These are phyloP conservation scores for Exserohilum rostratum DNA, from an alignment of 2,329 filamentous ascomycete species.

Conservation along the genomic window DNA sequence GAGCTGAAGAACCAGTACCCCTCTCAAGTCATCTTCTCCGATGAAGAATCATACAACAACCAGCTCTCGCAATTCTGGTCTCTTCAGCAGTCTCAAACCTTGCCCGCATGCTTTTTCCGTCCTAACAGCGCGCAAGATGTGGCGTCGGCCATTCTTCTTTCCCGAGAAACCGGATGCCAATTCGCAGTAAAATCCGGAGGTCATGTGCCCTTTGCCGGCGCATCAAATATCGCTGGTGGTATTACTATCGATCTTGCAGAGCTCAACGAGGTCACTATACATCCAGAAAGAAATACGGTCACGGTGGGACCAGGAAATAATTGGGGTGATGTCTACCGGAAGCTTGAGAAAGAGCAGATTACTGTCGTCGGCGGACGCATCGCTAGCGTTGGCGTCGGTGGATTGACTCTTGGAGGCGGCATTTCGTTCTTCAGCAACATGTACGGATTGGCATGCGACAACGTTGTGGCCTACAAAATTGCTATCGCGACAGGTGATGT, in stretches of 20 bases:
- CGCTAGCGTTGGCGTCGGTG: conserved; percentile 28
- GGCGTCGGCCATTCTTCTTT: not conserved
- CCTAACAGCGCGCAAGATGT: not conserved
- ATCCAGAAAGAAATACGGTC: conserved; percentile 9
- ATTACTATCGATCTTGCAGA: conserved; percentile 24
- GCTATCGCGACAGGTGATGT: conserved; percentile 24
- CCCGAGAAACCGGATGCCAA: conserved; percentile 13
- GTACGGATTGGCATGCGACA: conserved; percentile 42
- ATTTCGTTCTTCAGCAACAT: conserved; percentile 38
- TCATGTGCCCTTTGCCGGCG: conserved; percentile 26
- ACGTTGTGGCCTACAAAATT: conserved; percentile 37
- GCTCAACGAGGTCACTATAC: conserved; percentile 11
- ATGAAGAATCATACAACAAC: no score
- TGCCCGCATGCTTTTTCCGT: not conserved
- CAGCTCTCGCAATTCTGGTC: not conserved
- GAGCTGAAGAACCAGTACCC: no score
- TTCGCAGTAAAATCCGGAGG: conserved; percentile 30
- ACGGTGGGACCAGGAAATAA: conserved; percentile 23
- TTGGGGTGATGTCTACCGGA: conserved; percentile 41
- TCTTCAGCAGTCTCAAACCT: not conserved
- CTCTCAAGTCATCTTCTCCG: no score
- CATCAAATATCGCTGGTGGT: conserved; percentile 21
- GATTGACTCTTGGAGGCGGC: conserved; percentile 38
- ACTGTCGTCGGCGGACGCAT: conserved; percentile 21
- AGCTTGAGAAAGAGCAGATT: conserved; percentile 7